Base-by-base conservation (phyloP, 2,329 filamentous ascomycete genomes). In the Beauveria sp. region DNA sequence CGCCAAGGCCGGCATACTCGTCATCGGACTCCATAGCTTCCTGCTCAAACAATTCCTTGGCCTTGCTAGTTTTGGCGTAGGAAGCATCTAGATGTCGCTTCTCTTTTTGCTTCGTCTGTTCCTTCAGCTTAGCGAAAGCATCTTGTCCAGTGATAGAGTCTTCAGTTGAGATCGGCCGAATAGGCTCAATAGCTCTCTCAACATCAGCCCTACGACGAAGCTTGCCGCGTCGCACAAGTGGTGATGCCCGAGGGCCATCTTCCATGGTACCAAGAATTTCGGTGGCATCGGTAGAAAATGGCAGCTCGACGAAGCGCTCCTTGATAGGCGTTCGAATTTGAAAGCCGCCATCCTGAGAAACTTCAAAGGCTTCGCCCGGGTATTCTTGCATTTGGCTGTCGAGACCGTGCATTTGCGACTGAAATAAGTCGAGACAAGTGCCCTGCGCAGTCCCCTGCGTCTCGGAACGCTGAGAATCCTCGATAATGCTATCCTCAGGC, bases 11-110 rank as follows among this genome's bases (percentile, higher is more conserved):
- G 45, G 93, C 93, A 72, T 98, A 99, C 73, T 99, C 95, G 71
- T 99, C 95, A 71, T 99, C 96, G 0, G 95, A 99, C 75, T 99
- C 95, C 68, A 96, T 91, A 63, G 95, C 93, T 71, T 96, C 92
- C 66, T 97, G 95, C 66, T 98, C 85, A 43, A 99, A 81, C 82
- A 96, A 90, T 26, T 88, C 87, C 69, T 87, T 92, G 0, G 93
- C 93, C 70, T 90, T 87, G 76, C 91, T 96, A 72, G 89, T 93
- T 74, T 91, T 93, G 74, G 88, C 90, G 75, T 96, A 84, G 67
- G 92, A 96, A 1, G 80, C 78, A 18, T 81, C 78, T n/a, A 70
- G 69, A 6, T 77, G 75, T 57, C 81, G 79, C 67, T 84, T 83
- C 67, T 83, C 82, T 68, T 81, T 75, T 67, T 77, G 76, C 64